Conservation (phyloP, 2,329 filamentous ascomycete genomes). For the Ophiostoma sp. region DNA sequence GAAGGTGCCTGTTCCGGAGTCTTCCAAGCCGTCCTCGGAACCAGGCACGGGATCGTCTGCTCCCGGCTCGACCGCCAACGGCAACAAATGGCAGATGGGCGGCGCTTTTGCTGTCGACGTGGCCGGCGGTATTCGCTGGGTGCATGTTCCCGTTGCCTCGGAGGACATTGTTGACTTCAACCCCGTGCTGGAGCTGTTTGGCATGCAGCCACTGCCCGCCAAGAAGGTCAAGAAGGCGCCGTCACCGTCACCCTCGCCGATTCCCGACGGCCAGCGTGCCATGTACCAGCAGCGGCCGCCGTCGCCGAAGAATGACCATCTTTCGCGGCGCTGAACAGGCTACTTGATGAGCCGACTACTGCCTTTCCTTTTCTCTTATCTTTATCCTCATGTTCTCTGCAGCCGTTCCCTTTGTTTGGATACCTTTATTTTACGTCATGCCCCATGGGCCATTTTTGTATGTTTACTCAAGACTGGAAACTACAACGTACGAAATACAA, state of each 20-base stretch:
- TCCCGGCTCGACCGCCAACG: slow-evolving; percentile 43
- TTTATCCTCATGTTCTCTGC: background rate
- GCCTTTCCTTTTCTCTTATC: background rate
- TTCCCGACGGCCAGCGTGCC: slow-evolving; percentile 14
- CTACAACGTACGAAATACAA: background rate
- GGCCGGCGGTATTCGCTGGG: slow-evolving; percentile 55
- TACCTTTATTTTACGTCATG: background rate
- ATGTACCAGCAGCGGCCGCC: slow-evolving; percentile 14
- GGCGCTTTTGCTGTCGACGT: slow-evolving; percentile 64
- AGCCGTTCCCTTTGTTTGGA: background rate
- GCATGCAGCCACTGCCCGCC: slow-evolving; percentile 18
- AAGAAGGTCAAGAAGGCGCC: slow-evolving; percentile 16
- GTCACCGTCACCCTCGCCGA: slow-evolving; percentile 14
- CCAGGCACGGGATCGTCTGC: background rate
- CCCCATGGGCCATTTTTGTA: background rate
- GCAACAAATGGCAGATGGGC: slow-evolving; percentile 66
- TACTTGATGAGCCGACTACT: too few species aligned
- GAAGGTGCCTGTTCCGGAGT: slow-evolving; percentile 22
- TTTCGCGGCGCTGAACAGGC: background rate
- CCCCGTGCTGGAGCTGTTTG: slow-evolving; percentile 25
- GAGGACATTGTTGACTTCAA: slow-evolving; percentile 57
- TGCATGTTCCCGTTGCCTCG: slow-evolving; percentile 47
- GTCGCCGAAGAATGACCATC: background rate
- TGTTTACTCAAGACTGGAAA: slow-evolving; percentile 2
- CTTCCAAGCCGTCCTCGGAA: slow-evolving; percentile 39